Base-by-base conservation (phyloP, 1,284 basidiomycete genomes). In the Puccinia polysora region DNA sequence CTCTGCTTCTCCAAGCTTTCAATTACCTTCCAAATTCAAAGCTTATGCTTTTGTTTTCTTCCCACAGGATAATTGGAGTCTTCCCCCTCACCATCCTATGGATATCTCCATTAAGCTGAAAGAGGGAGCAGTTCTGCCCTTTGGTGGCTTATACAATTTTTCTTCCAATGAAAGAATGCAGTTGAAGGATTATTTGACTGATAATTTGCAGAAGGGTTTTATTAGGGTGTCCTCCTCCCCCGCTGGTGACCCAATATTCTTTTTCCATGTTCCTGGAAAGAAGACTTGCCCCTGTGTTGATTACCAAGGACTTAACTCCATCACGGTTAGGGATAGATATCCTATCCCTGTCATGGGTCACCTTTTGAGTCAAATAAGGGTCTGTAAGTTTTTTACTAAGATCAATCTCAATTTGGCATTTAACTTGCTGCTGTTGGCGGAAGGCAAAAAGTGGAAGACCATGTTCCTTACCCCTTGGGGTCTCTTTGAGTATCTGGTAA, bases 311-410 rank as follows among this genome's bases (percentile, higher is more conserved):
- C 25, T 68, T 3, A 68, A 68, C 28, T 15, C 30, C 18, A 32
- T 68, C 4, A 68, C 65, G 2, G 25, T 58, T 10, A 7, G 40
- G 23, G 40, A 68, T 30, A 36, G 50, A 55, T 67, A 55, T 52
- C 64, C 64, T 4, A 53, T 67, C 32, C 64, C 64, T 14, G 4
- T 25, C 10, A 36, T 67, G 49, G 1, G 8, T 10, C 36, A 28
- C 20, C 32, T 67, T 10, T 23, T 63, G 1, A 49, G 25, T 20
- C 15, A 47, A 6, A 7, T 63, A 12, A 2, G 20, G 5, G 60
- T n/a, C 1, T 47, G 4, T 28, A 20, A 63, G 18, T 52, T 52
- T 52, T 65, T 65, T 15, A 23, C 47, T 1, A 65, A 65, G 32
- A 32, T 50, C 10, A 49, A 65, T n/a, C 40, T 62, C 14, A 40